Base-by-base conservation (phyloP, 1,139 yeast species). In the Debaryomycetaceae sp. region DNA sequence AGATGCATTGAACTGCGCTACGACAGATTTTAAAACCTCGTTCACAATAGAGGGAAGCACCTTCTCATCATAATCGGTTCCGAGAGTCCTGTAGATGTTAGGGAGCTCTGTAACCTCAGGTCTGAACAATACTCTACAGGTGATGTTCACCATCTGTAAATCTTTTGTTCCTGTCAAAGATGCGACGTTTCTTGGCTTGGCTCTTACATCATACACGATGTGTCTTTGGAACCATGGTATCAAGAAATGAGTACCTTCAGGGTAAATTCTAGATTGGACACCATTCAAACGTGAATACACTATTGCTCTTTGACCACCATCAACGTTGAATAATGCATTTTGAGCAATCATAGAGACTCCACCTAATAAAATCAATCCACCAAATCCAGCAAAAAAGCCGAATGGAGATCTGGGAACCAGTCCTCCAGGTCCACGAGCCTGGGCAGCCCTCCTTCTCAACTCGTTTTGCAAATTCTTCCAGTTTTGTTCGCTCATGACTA, bases 301-400 rank as follows among this genome's bases (percentile, higher is more conserved):
- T 55, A 92, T 89, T 22, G 97, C 99, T 61, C 99, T 78, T 66
- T 92, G 98, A 65, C 99, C 99, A 79, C 99, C 99, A 62, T 92
- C 98, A 44, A 92, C 98, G 61, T 89, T 91, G 71, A 88, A 91
- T 41, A 91, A 75, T 2, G 96, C 82, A 46, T 86, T 78, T 55
- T 87, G 87, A 30, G 83, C 70, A 36, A 83, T 61, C 33, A 85
- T 43, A 1, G 85, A 77, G 35, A 81, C 86, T 39, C 87, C 92
- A 43, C 92, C 95, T 30, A 89, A 67, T 19, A 85, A 56, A 9
- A 87, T 52, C 28, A 88, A 55, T 2, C 96, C 96, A 18, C 95
- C 95, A 31, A 82, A 57, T 7, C 97, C 96, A 18, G 89, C 83
- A 54, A 83, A 78, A 31, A 80, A 63, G 11, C 85, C 84, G 36